Evolutionary conservation across 2,329 filamentous ascomycete species (phyloP).

Genomic region (Niveomyces coronatus): DNA sequence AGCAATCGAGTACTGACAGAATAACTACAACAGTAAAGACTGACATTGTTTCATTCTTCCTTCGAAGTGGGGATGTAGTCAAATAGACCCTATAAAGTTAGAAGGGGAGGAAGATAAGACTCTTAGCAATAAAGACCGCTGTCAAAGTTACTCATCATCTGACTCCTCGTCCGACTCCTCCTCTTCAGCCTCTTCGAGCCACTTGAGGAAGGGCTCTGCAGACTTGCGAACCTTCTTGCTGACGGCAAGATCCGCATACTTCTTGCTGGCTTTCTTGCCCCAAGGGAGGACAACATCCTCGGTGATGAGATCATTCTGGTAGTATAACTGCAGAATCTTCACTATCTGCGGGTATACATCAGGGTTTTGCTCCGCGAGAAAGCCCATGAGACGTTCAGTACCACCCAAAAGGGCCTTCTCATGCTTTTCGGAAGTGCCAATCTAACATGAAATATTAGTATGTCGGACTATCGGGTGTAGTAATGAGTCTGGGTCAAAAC

Average conservation of each 20-base stretch:
- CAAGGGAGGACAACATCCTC: conserved; percentile 86
- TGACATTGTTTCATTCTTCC: no score
- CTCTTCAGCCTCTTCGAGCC: conserved; percentile 81
- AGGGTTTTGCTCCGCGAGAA: conserved; percentile 62
- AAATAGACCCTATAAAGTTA: no score
- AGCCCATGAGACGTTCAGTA: conserved; percentile 78
- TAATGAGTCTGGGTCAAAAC: no score
- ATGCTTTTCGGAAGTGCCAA: conserved; percentile 84
- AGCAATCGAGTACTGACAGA: no score
- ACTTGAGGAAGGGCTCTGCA: conserved; percentile 86
- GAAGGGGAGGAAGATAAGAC: no score
- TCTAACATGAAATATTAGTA: conserved; percentile 34
- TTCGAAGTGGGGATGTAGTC: no score
- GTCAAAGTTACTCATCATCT: conserved; percentile 16
- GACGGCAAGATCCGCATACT: conserved; percentile 81
- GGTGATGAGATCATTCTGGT: conserved; percentile 77
- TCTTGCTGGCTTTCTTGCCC: conserved; percentile 95
- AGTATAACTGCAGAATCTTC: conserved; percentile 81
- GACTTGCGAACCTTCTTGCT: conserved; percentile 95
- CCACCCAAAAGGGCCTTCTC: conserved; percentile 93
- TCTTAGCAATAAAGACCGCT: neutral
- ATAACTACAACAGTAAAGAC: no score
- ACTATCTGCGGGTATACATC: conserved; percentile 67
- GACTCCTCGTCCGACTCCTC: conserved; percentile 56
- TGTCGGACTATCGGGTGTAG: no score